These are phyloP conservation scores for Westerdykella sp. DNA, from an alignment of 2,329 filamentous ascomycete species.

Conservation along the genomic window DNA sequence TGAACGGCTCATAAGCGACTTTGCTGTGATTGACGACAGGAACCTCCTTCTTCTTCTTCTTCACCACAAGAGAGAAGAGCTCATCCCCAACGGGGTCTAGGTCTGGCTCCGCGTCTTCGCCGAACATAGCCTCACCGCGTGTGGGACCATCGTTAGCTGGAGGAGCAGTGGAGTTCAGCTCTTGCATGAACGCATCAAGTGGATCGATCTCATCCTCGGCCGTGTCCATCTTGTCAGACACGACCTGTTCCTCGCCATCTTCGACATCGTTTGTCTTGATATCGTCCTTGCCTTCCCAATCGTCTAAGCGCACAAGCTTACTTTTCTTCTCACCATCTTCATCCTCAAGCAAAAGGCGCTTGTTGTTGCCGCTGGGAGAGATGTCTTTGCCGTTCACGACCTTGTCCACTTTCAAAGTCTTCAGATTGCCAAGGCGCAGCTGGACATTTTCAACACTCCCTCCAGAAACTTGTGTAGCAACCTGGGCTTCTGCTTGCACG, in stretches of 20 bases:
- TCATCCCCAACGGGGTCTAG: constrained; percentile 57
- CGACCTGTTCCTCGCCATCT: constrained; percentile 23
- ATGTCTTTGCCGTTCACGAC: not conserved
- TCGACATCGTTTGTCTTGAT: constrained; percentile 8
- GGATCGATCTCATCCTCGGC: constrained; percentile 77
- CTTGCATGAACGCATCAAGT: constrained; percentile 94
- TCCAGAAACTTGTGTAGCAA: constrained; percentile 27
- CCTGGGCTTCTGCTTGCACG: no score
- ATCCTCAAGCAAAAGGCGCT: constrained; percentile 7
- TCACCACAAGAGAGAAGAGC: constrained; percentile 46
- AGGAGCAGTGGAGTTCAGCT: constrained; percentile 35
- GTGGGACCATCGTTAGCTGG: constrained; percentile 19
- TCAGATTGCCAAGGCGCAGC: not conserved
- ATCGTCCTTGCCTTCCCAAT: constrained; percentile 7
- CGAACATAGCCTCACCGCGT: constrained; percentile 76
- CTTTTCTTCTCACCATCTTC: constrained; percentile 11
- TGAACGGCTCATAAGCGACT: constrained; percentile 74
- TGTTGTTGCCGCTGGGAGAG: not conserved
- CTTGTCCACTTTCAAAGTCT: not conserved
- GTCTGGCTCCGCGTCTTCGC: constrained; percentile 69
- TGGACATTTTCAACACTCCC: constrained; percentile 11
- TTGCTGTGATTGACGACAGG: constrained; percentile 81
- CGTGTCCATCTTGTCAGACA: constrained; percentile 46
- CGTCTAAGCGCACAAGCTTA: constrained; percentile 13
- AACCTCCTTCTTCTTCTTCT: constrained; percentile 93